Conservation (phyloP, 495 filamentous ascomycete species). For the Staphylotrichum tortipilum region DNA sequence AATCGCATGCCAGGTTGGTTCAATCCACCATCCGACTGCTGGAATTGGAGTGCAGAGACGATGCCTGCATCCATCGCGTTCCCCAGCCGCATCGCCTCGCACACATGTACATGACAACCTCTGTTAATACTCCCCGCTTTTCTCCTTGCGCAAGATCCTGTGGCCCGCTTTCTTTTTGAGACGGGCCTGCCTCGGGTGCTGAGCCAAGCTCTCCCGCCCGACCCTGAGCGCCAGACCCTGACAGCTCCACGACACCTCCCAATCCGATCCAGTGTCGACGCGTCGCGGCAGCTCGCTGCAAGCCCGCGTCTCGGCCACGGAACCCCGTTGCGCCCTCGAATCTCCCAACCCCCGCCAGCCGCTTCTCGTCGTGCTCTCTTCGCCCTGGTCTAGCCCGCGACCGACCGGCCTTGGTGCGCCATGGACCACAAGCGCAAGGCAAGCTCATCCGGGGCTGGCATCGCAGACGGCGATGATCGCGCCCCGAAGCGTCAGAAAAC, state of each 20-base stretch:
- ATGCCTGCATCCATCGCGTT: background rate
- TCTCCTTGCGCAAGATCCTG: background rate
- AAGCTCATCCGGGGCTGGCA: conserved; percentile 28
- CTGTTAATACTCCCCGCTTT: background rate
- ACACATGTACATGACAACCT: background rate
- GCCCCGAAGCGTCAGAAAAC: conserved; percentile 53
- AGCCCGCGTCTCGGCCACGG: conserved; percentile 10
- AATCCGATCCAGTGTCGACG: conserved; percentile 14
- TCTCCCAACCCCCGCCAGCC: background rate
- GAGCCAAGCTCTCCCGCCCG: background rate
- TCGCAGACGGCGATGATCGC: conserved; percentile 44
- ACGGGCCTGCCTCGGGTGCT: background rate
- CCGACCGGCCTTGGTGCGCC: conserved; percentile 5
- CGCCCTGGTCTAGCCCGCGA: background rate
- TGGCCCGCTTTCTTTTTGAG: background rate
- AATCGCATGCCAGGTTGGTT: background rate
- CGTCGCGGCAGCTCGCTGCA: conserved; percentile 20
- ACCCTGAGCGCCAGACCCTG: too few species aligned
- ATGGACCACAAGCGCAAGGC: conserved; percentile 69
- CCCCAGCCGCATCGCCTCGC: background rate
- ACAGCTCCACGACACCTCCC: too few species aligned
- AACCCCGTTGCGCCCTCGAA: background rate
- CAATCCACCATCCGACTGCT: background rate
- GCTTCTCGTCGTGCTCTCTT: conserved; percentile 4
- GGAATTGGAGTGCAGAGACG: background rate